Evolutionary conservation across 257 asterid genomes (phyloP), one percentile per base, ranked within the genome.

Genomic region (Marsdenia floribunda): DNA sequence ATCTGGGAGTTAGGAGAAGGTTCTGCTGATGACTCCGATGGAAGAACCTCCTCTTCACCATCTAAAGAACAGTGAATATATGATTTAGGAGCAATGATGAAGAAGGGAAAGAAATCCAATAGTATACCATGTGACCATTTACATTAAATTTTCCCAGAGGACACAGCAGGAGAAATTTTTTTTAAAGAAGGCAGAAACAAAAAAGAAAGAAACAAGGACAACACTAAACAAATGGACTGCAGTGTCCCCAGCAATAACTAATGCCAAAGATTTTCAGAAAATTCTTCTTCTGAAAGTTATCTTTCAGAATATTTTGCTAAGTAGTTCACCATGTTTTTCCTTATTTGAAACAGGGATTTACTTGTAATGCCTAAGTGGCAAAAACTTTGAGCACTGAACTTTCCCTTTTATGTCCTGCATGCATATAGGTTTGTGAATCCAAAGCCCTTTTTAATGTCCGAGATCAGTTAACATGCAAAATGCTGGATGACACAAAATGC

Each of bases 1-100:
- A 66, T 33, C 26, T 71, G 79, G 60, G 84, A 75, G 72, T 76
- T 82, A 26, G 82, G 70, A 53, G 75, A 68, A 67, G 78, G 77
- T 64, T 81, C 88, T 52, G 79, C 73, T 67, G 75, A 54, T 57
- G 74, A 73, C 47, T 29, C 75, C 3, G 58, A 79, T 70, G 81
- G 73, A 70, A 33, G 73, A 75, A 71, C 24, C 59, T 70, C 68
- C 55, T 63, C 81, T 76, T 73, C 72, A 74, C 21, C 18, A 38
- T 68, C 83, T 76, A 22, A 44, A 76, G 33, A 72, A 67, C 12
- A 19, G 63, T 29, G 11, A 59, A 54, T 49, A 47, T 13, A 46
- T 55, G 73, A 72, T 47, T 15, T 21, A 38, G 42, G 71, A 52
- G 42, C 26, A 68, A 65, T 74, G 18, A 63, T 33, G 44, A 40